Conservation (phyloP, 2,329 filamentous ascomycete species). For the Stachybotrys chartarum region DNA sequence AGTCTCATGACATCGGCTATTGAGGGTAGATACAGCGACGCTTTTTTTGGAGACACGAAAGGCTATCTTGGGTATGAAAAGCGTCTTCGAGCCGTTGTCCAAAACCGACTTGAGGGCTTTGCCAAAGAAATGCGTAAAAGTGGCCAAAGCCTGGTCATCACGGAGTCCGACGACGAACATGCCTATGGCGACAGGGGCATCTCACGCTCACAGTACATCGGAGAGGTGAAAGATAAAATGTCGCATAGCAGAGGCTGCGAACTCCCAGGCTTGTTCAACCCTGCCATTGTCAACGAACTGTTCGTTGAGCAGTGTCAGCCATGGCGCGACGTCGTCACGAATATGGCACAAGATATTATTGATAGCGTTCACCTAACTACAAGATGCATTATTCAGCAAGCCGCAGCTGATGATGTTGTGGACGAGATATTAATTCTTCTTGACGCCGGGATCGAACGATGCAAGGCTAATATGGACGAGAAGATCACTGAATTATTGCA, state of each 20-base stretch:
- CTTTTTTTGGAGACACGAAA: slow-evolving; percentile 18
- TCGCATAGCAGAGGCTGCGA: slow-evolving; percentile 41
- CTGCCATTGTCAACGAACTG: slow-evolving; percentile 46
- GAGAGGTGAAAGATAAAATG: slow-evolving; percentile 30
- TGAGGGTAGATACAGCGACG: slow-evolving; percentile 19
- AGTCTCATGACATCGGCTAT: slow-evolving; percentile 17
- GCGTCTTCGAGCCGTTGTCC: slow-evolving; percentile 16
- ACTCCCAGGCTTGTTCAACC: slow-evolving; percentile 50
- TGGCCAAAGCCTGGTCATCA: slow-evolving; percentile 10
- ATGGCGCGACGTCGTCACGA: slow-evolving; percentile 40
- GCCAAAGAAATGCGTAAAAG: slow-evolving; percentile 13
- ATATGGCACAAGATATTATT: slow-evolving; percentile 39
- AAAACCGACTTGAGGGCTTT: slow-evolving; percentile 14
- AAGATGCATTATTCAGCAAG: slow-evolving; percentile 35
- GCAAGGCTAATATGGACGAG: slow-evolving; percentile 24
- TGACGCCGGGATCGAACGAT: slow-evolving; percentile 21
- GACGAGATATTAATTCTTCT: slow-evolving; percentile 29
- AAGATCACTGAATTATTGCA: slow-evolving; percentile 38
- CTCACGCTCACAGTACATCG: slow-evolving; percentile 24
- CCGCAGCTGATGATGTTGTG: slow-evolving; percentile 31
- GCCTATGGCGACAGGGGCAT: slow-evolving; percentile 5
- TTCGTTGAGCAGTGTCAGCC: slow-evolving; percentile 48
- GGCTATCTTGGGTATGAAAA: slow-evolving; percentile 8
- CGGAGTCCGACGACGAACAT: slow-evolving; percentile 4
- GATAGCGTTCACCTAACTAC: slow-evolving; percentile 37